Evolutionary conservation across 768 basidiomycete species (phyloP).

Genomic region (Mycena galopus): DNA sequence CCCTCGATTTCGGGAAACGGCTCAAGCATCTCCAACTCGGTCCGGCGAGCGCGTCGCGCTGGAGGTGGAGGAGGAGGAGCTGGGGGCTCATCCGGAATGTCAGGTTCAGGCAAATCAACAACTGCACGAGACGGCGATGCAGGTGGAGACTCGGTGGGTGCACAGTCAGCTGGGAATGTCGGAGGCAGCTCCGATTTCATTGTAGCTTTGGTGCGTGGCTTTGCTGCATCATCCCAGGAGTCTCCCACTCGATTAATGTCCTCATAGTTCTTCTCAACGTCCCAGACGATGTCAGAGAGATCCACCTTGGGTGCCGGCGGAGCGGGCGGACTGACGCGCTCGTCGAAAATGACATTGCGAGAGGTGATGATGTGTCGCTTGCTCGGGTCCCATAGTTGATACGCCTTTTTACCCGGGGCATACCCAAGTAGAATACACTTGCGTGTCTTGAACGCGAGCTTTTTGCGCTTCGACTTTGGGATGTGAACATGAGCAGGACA

Average conservation of each 20-base stretch:
- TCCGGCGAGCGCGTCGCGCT: background rate
- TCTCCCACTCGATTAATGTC: no score
- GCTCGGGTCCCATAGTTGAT: conserved; percentile 37
- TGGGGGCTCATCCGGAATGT: background rate
- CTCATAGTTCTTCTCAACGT: conserved; percentile 9
- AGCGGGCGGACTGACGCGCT: conserved; percentile 35
- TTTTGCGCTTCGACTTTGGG: conserved; percentile 14
- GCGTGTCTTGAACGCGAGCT: conserved; percentile 13
- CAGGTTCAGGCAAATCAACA: background rate
- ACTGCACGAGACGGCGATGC: background rate
- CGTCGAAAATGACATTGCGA: conserved; percentile 41
- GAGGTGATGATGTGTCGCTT: conserved; percentile 35
- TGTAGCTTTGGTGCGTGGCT: background rate
- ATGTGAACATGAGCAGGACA: conserved; percentile 35
- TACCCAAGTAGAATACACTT: conserved; percentile 45
- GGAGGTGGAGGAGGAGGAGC: background rate
- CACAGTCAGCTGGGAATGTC: no score
- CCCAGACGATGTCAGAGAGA: conserved; percentile 20
- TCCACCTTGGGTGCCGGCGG: conserved; percentile 7
- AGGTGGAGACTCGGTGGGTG: no score
- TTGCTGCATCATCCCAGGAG: conserved; percentile 8
- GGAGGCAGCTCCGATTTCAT: conserved; percentile 1
- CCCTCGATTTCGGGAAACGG: conserved; percentile 14
- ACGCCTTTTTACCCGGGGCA: conserved; percentile 24
- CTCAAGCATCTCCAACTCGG: conserved; percentile 16